Conservation (phyloP, 805 yeast genomes). For the Phaffomyces thermotolerans region DNA sequence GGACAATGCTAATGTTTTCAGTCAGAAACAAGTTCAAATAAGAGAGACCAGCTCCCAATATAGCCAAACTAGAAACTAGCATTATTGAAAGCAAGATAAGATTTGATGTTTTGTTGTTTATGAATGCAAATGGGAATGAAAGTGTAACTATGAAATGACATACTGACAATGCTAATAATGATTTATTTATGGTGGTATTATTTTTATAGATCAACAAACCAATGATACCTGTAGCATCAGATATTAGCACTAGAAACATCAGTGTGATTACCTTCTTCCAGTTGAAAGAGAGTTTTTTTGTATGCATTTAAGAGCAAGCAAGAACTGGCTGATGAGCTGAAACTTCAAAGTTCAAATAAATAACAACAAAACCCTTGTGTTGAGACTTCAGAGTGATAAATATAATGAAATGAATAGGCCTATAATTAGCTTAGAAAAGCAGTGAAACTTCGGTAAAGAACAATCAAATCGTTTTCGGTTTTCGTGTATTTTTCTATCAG, state of each 20-base stretch:
- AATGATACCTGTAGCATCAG: slow-evolving; percentile 12
- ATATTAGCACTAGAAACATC: slow-evolving; percentile 2
- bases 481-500: no score
- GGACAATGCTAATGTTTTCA: background rate
- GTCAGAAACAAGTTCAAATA: slow-evolving; percentile 5
- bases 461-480: no score
- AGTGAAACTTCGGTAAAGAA: no score
- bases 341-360: background rate
- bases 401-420: no score
- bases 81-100: background rate
- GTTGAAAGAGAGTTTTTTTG: background rate
- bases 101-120: background rate
- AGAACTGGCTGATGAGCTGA: background rate
- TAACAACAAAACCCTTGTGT: background rate
- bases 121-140: slow-evolving; percentile 1
- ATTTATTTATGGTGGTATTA: background rate
- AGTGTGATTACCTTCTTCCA: background rate
- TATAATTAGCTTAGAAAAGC: no score
- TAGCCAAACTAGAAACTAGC: slow-evolving; percentile 5
- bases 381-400: no score
- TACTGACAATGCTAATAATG: slow-evolving; percentile 2
- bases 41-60: slow-evolving; percentile 23
- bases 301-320: background rate
- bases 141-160: slow-evolving; percentile 5
- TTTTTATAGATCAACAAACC: slow-evolving; percentile 8